Conservation (phyloP, 2,329 filamentous ascomycete species). For the Dryadomyces quercivorus region DNA sequence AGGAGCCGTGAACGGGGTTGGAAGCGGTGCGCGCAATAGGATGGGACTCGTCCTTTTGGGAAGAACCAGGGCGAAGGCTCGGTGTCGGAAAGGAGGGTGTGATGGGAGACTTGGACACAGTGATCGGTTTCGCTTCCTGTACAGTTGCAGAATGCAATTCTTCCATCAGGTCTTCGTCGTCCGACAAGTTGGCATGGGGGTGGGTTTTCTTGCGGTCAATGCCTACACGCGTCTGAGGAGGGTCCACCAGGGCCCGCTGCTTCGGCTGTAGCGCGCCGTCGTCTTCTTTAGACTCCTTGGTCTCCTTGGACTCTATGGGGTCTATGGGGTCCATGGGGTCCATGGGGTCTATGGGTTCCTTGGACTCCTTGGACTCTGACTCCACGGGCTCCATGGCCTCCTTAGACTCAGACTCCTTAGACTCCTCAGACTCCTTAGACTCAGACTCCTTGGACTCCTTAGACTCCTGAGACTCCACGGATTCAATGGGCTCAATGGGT, state of each 20-base stretch:
- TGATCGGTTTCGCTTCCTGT: conserved; percentile 70
- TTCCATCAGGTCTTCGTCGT: conserved; percentile 76
- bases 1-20: conserved; percentile 31
- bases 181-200: conserved; percentile 36
- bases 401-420: background rate
- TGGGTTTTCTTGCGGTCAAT: conserved; percentile 19
- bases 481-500: background rate
- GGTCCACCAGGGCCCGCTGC: conserved; percentile 28
- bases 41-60: background rate
- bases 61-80: conserved; percentile 9
- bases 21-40: conserved; percentile 35
- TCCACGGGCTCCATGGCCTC: background rate
- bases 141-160: conserved; percentile 73
- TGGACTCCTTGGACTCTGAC: conserved; percentile 9
- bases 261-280: background rate
- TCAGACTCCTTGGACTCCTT: background rate
- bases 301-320: background rate
- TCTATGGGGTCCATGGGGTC: background rate
- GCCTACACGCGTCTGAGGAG: conserved; percentile 39
- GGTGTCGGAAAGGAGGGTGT: conserved; percentile 44
- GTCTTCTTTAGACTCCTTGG: background rate
- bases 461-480: background rate
- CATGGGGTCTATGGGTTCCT: conserved; percentile 5
- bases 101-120: conserved; percentile 72
- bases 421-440: conserved; percentile 9